Percentiles rank a stretch among this genome's conserved stretches.
Evolutionary conservation across 1,284 basidiomycete species (phyloP).

Genomic region (Anthracocystis panici-leucophaei): DNA sequence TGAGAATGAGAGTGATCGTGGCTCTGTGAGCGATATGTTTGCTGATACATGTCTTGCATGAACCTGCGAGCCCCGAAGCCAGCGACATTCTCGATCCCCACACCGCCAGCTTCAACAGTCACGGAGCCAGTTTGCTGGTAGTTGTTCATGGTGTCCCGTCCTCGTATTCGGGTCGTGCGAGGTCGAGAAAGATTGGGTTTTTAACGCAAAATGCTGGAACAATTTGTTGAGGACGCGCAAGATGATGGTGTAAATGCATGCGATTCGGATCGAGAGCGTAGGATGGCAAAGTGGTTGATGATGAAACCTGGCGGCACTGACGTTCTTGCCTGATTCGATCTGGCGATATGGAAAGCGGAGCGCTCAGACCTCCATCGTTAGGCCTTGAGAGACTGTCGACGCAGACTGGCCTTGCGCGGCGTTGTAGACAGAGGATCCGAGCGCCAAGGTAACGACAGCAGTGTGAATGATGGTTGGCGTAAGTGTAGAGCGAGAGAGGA

Average conservation of each 20-base stretch:
- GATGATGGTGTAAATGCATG: not conserved
- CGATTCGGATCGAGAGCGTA: not conserved
- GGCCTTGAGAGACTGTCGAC: not conserved
- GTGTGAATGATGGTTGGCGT: not conserved
- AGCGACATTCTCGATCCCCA: constrained; percentile 36
- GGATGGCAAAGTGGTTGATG: not conserved
- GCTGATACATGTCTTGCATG: constrained; percentile 43
- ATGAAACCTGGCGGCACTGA: not conserved
- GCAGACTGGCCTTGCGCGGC: not conserved
- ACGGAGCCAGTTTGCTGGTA: constrained; percentile 14
- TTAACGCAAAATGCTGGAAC: not conserved
- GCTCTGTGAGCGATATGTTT: constrained; percentile 2
- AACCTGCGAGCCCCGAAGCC: constrained; percentile 50
- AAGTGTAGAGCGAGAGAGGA: not conserved
- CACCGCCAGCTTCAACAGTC: not conserved
- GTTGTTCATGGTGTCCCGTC: constrained; percentile 2
- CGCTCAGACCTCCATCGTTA: constrained; percentile 13
- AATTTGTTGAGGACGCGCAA: not conserved
- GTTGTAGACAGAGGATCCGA: constrained; percentile 1
- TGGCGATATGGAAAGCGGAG: not conserved
- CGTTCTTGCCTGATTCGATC: not conserved
- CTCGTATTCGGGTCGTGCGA: not conserved
- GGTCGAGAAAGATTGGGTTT: not conserved
- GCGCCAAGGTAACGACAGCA: not conserved
- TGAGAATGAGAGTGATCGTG: not conserved